Base-by-base conservation (phyloP, 805 yeast species). In the Tetrapisispora phaffii region DNA sequence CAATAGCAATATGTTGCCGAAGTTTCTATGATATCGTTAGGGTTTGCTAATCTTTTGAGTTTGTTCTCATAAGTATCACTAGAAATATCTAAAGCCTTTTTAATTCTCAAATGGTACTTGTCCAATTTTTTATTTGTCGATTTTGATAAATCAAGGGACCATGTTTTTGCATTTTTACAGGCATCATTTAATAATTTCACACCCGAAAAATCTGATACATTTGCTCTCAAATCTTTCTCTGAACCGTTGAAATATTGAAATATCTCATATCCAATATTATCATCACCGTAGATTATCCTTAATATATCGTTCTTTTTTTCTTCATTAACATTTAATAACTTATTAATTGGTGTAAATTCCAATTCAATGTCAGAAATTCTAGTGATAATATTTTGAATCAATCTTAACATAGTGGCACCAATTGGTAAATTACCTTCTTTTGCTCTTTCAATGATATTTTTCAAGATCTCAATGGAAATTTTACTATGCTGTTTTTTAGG, bases 1-100 rank as follows among this genome's bases (percentile, higher is more conserved):
- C 90, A 82, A 45, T 79, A 64, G 56, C 89, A 82, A 55, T 76
- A 81, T 20, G 59, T 51, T n/a, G 65, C 50, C 9, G 62, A 56
- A 35, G 32, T 19, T 20, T 21, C 26, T 7, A 31, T 15, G n/a
- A 22, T 31, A 17, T 41, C 44, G 17, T 24, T 16, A 8, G 21
- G 12, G n/a, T 15, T 22, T 16, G 7, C 39, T 15, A 22, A 15
- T 22, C 20, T n/a, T 8, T 36, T 36, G 3, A 36, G 7, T 36
- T 23, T 36, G 16, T 36, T 23, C 13, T 36, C 20, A 12, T 8
- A 13, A 16, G 32, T 33, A 19, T 41, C 44, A 15, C 5, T 8
- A 13, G 8, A 9, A 10, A 24, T 15, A 20, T 24, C 41, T 4
- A 41, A 23, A 2, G 32, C 22, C 10, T 9, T 20, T 5, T 32